Evolutionary conservation across 2,329 filamentous ascomycete species (phyloP).

Genomic region (Fusarium guadeloupense): DNA sequence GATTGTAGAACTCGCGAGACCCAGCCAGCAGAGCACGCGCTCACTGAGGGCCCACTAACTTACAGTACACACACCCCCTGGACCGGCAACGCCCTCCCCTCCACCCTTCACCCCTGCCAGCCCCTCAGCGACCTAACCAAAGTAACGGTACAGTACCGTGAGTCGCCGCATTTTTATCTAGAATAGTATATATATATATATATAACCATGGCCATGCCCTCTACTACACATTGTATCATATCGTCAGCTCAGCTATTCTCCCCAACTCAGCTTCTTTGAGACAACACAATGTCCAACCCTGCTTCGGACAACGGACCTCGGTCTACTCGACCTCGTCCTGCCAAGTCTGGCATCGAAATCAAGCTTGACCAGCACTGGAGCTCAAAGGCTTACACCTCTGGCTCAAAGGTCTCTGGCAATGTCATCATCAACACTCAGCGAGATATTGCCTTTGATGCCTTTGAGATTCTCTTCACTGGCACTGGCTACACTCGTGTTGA

Average conservation of each 20-base stretch:
- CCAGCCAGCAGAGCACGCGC: slow-evolving; percentile 29
- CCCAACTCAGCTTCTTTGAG: slow-evolving; percentile 24
- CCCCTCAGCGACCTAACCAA: slow-evolving; percentile 32
- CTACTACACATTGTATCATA: too few species aligned
- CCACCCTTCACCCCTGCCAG: slow-evolving; percentile 32
- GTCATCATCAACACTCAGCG: slow-evolving; percentile 56
- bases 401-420: slow-evolving; percentile 60
- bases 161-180: slow-evolving; percentile 32
- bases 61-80: slow-evolving; percentile 22
- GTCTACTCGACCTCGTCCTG: slow-evolving; percentile 25
- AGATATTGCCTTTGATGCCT: slow-evolving; percentile 59
- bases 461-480: slow-evolving; percentile 65
- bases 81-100: slow-evolving; percentile 17
- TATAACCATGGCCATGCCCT: slow-evolving; percentile 32
- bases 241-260: slow-evolving; percentile 26
- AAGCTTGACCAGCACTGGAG: slow-evolving; percentile 62
- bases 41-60: slow-evolving; percentile 13
- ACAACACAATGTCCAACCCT: slow-evolving; percentile 40
- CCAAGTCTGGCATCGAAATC: slow-evolving; percentile 55
- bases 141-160: slow-evolving; percentile 37
- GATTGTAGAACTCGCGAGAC: slow-evolving; percentile 31
- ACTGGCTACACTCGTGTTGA: slow-evolving; percentile 61
- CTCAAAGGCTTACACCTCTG: slow-evolving; percentile 65
- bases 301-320: slow-evolving; percentile 40
- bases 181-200: slow-evolving; percentile 33